Base-by-base conservation (phyloP, 768 basidiomycete species). In the Gelatoporia subvermispora region DNA sequence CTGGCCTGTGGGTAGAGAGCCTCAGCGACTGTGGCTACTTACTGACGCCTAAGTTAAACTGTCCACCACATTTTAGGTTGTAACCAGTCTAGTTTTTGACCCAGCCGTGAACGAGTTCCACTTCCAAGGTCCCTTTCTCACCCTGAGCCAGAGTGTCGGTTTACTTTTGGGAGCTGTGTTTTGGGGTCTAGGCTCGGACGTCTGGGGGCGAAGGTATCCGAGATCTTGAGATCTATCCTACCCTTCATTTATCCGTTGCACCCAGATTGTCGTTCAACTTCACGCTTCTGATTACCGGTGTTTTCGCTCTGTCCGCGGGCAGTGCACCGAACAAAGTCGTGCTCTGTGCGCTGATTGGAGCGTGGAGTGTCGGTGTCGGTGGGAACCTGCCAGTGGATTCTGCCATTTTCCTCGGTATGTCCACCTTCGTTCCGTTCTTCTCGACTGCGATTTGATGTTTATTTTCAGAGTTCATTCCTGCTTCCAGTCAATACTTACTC, bases 371-470 rank as follows among this genome's bases (percentile, higher is more conserved):
- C 16, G 85, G 85, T 3, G 85, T 85, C 8, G 84, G 85, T 22
- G 85, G 86, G 44, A 85, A 85, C 56, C 63, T 88, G 5, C 85
- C 85, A 0, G 85, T 89, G 0, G 86, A 88, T 57, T 82, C 81
- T 24, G 81, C 86, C 0, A 77, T 88, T 18, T 89, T 89, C 65
- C 71, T 89, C 10, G 86, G 81, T 82, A 38, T 34, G 71, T 65
- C 18, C 21, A 40, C 48, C 2, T 10, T 31, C 10, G 39, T 43
- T 41, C 13, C 8, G 21, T 18, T 39, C 9, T 7, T 23, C 24
- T 21, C 22, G 18, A 40, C 55, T n/a, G 22, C n/a, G n/a, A 15
- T 28, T 20, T 24, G 4, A 24, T 20, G 21, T 8, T 9, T 10
- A 7, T 15, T 20, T 7, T 21, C 40, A 82, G 84, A 89, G 54